Evolutionary conservation across 164 flowering plant species (phyloP).

Genomic region (Brasenia schreberi): DNA sequence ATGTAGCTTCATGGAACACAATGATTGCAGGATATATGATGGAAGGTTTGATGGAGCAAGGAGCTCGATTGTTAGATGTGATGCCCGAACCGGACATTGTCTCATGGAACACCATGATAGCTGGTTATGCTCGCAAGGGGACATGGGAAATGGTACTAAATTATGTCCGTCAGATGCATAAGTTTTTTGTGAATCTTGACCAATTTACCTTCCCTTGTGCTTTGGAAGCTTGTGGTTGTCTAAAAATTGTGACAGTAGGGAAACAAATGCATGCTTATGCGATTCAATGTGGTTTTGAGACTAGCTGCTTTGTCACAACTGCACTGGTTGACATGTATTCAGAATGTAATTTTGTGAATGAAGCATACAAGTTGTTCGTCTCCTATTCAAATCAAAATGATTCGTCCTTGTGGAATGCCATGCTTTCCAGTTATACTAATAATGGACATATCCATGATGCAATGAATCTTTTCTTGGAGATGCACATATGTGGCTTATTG

Average conservation of each 20-base stretch:
- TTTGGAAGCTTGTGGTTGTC: constrained; percentile 13
- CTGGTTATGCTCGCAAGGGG: constrained; percentile 9
- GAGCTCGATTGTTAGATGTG: constrained; percentile 10
- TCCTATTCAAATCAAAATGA: constrained; percentile 1
- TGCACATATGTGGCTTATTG: constrained; percentile 8
- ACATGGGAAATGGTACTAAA: constrained; percentile 4
- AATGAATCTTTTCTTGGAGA: constrained; percentile 10
- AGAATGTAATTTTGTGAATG: constrained; percentile 11
- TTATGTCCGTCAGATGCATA: constrained; percentile 14
- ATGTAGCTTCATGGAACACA: constrained; percentile 17
- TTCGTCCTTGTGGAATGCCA: constrained; percentile 15
- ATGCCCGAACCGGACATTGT: constrained; percentile 16
- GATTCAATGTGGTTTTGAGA: constrained; percentile 7
- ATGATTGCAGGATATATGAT: constrained; percentile 16
- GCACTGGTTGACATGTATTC: constrained; percentile 19
- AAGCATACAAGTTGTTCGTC: constrained; percentile 11
- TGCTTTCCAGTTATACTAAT: constrained; percentile 13
- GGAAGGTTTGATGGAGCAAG: constrained; percentile 16
- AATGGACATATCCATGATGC: constrained; percentile 6
- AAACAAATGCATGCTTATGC: constrained; percentile 16
- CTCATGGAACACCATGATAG: constrained; percentile 22
- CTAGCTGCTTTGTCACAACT: constrained; percentile 5
- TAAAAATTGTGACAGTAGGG: constrained; percentile 7
- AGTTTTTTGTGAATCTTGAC: constrained; percentile 10
- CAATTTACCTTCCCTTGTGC: constrained; percentile 19